A percentile compares a stretch with the other conserved stretches of the same genome.
Evolutionary conservation across 163 green algal species (phyloP).

Genomic region (Scenedesmus sp.): DNA sequence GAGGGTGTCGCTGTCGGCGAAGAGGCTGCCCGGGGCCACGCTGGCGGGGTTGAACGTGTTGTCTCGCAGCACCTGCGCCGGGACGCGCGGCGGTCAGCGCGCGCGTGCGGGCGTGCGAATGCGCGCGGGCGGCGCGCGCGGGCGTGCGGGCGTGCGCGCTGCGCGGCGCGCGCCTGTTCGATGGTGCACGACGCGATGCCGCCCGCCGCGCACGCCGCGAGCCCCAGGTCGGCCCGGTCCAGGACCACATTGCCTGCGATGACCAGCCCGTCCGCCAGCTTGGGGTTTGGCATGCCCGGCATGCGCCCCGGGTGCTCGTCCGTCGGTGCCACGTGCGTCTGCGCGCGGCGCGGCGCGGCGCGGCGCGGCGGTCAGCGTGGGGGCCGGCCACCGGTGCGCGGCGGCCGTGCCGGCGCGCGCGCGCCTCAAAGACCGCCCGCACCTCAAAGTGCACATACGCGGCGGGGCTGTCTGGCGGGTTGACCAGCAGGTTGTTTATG

Average conservation of each 20-base stretch:
- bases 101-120: too few species aligned
- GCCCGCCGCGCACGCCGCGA: neutral
- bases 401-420: too few species aligned
- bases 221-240: conserved; percentile 1
- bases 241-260: conserved; percentile 23
- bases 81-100: too few species aligned
- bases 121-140: too few species aligned
- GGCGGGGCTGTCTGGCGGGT: neutral
- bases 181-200: neutral
- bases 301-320: neutral
- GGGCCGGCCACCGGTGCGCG: too few species aligned
- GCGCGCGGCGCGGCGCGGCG: neutral
- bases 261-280: neutral
- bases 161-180: neutral
- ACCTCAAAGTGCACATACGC: conserved; percentile 9
- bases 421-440: neutral
- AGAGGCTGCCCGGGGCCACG: too few species aligned
- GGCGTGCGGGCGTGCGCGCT: too few species aligned
- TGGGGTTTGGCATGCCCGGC: neutral
- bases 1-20: neutral
- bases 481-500: conserved; percentile 47
- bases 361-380: neutral
- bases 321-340: neutral
- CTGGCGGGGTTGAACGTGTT: conserved; percentile 5
- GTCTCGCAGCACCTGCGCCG: neutral